Evolutionary conservation across 1,284 basidiomycete species (phyloP).

Genomic region (Moesziomyces sp.): DNA sequence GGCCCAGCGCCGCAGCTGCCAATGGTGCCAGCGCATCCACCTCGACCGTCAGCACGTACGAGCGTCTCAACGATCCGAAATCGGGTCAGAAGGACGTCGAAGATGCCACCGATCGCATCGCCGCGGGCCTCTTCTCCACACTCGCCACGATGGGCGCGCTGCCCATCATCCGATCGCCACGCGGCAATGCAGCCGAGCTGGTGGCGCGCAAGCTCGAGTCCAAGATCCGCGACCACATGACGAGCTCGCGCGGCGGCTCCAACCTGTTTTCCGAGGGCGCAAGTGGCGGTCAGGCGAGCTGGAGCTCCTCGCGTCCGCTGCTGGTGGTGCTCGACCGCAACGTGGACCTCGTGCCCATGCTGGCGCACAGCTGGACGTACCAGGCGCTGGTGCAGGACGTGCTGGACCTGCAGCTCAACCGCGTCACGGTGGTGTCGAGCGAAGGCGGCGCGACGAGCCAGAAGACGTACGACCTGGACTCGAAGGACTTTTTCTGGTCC

Average conservation of each 20-base stretch:
- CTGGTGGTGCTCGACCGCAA: slow-evolving; percentile 94
- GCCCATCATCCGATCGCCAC: slow-evolving; percentile 92
- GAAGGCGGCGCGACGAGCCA: slow-evolving; percentile 45
- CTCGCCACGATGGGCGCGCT: slow-evolving; percentile 92
- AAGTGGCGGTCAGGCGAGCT: slow-evolving; percentile 20
- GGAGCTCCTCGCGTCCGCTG: slow-evolving; percentile 68
- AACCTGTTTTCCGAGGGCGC: slow-evolving; percentile 66
- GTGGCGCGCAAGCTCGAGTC: slow-evolving; percentile 93
- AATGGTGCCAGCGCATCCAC: slow-evolving; percentile 44
- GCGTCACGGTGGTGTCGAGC: slow-evolving; percentile 78
- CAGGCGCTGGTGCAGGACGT: slow-evolving; percentile 98
- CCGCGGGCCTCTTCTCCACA: slow-evolving; percentile 89
- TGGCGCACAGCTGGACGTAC: slow-evolving; percentile 99
- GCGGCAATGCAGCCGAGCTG: slow-evolving; percentile 98
- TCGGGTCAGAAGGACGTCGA: slow-evolving; percentile 92
- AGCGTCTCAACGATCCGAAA: slow-evolving; percentile 89
- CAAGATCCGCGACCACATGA: slow-evolving; percentile 90
- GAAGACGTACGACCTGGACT: slow-evolving; percentile 85
- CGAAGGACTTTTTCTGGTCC: slow-evolving; percentile 99
- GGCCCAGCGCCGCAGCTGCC: slow-evolving; percentile 34
- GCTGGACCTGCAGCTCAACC: slow-evolving; percentile 94
- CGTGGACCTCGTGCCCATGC: slow-evolving; percentile 91
- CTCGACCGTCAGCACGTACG: slow-evolving; percentile 73
- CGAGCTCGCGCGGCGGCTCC: slow-evolving; percentile 73
- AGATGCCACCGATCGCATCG: slow-evolving; percentile 89